Evolutionary conservation across 306 rosid species (phyloP).

Genomic region (Macrotyloma uniflorum): DNA sequence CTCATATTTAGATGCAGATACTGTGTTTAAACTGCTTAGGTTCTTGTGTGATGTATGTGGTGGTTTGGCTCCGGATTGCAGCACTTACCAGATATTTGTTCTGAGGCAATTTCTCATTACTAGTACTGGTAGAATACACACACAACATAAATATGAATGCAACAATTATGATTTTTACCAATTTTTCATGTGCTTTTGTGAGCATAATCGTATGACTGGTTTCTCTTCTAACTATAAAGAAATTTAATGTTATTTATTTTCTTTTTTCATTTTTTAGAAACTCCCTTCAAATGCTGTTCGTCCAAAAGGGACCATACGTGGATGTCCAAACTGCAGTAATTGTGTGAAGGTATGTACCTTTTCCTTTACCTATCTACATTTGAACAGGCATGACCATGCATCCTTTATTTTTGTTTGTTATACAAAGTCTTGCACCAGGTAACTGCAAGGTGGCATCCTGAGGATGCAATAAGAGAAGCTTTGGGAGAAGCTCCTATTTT

Average conservation of each 20-base stretch:
- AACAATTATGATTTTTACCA: not conserved
- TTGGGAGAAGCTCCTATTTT: slow-evolving; percentile 71
- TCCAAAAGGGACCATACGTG: slow-evolving; percentile 64
- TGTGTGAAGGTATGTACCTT: slow-evolving; percentile 62
- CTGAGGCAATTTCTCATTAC: slow-evolving; percentile 16
- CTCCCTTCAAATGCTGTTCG: slow-evolving; percentile 45
- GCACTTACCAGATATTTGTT: slow-evolving; percentile 5
- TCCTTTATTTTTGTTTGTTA: slow-evolving; percentile 28
- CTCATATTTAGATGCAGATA: not conserved
- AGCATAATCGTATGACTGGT: slow-evolving; percentile 18
- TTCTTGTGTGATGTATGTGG: not conserved
- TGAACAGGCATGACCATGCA: slow-evolving; percentile 21
- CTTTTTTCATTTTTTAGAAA: slow-evolving; percentile 47
- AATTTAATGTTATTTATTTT: slow-evolving; percentile 2
- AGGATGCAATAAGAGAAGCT: slow-evolving; percentile 60
- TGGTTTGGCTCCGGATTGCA: slow-evolving; percentile 5
- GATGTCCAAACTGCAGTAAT: slow-evolving; percentile 68
- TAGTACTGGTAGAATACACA: not conserved
- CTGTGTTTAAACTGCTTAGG: slow-evolving; percentile 2
- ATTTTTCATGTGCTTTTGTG: not conserved
- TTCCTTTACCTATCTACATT: slow-evolving; percentile 30
- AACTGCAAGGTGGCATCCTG: slow-evolving; percentile 79
- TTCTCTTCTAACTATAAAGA: slow-evolving; percentile 22
- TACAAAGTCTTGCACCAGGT: slow-evolving; percentile 61
- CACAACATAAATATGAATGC: not conserved